Evolutionary conservation across 768 basidiomycete genomes (phyloP).

Genomic region (Cubamyces sp.): DNA sequence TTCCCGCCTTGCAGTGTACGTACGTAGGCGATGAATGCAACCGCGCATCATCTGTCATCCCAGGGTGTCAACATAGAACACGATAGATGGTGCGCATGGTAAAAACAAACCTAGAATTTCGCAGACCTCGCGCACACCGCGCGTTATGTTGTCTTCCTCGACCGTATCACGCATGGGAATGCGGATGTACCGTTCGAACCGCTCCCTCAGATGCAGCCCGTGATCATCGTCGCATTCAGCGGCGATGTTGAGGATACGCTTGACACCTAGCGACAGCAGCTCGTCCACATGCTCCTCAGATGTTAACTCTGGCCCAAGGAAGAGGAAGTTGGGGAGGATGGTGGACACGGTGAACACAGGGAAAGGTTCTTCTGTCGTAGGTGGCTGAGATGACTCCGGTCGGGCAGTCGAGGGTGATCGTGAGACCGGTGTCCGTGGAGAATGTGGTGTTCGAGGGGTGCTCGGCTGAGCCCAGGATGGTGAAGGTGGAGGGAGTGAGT

Average conservation of each 20-base stretch:
- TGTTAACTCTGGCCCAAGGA: slow-evolving; percentile 87
- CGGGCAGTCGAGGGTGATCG: slow-evolving; percentile 68
- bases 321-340: slow-evolving; percentile 90
- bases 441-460: slow-evolving; percentile 45
- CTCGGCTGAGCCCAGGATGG: slow-evolving; percentile 34
- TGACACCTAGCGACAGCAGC: slow-evolving; percentile 76
- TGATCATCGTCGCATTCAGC: slow-evolving; percentile 88
- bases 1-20: slow-evolving; percentile 96
- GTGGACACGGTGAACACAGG: slow-evolving; percentile 83
- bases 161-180: slow-evolving; percentile 96
- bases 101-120: slow-evolving; percentile 74
- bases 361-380: slow-evolving; percentile 56
- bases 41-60: slow-evolving; percentile 78
- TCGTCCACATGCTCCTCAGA: slow-evolving; percentile 73
- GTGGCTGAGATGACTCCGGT: slow-evolving; percentile 62
- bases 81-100: background rate
- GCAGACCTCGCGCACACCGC: slow-evolving; percentile 83
- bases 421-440: slow-evolving; percentile 44
- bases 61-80: slow-evolving; percentile 6
- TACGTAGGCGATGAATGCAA: slow-evolving; percentile 89
- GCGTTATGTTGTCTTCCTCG: slow-evolving; percentile 87
- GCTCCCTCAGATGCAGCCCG: slow-evolving; percentile 63
- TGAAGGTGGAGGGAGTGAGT: slow-evolving; percentile 37
- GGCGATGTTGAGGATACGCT: slow-evolving; percentile 89
- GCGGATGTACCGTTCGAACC: slow-evolving; percentile 83